phyloP scores from a whole-genome alignment of 768 basidiomycete species.

The Clavaria fumosa region DNA sequence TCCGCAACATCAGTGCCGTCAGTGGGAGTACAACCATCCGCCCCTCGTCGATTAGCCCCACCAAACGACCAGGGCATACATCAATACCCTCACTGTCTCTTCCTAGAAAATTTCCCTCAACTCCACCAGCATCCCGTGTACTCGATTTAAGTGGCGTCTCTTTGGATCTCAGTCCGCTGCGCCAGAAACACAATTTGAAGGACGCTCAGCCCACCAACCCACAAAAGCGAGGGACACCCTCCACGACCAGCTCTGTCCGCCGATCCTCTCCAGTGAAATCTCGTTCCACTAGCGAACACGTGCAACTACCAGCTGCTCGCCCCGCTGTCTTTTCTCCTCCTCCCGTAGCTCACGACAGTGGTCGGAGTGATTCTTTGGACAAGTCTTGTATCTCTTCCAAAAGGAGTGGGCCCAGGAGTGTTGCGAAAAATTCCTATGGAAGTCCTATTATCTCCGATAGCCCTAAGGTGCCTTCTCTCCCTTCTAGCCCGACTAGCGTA shows the following conservation, averaged over 20 bases:
- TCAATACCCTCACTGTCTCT: constrained; percentile 28
- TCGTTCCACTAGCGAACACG: too few species aligned
- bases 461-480: constrained; percentile 12
- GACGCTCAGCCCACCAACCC: too few species aligned
- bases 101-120: constrained; percentile 27
- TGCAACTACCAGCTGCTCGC: too few species aligned
- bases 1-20: constrained; percentile 17
- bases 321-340: constrained; percentile 17
- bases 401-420: constrained; percentile 10
- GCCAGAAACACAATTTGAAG: background rate
- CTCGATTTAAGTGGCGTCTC: constrained; percentile 16
- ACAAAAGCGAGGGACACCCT: too few species aligned
- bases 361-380: constrained; percentile 4
- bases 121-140: constrained; percentile 17
- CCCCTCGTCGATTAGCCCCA: constrained; percentile 19
- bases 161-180: constrained; percentile 8
- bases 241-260: too few species aligned
- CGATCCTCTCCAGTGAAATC: too few species aligned
- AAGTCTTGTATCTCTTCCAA: constrained; percentile 15
- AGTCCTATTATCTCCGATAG: constrained; percentile 7
- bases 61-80: constrained; percentile 23
- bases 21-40: constrained; percentile 39
- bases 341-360: constrained; percentile 15
- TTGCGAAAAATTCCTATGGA: background rate
- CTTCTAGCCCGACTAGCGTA: constrained; percentile 14